Percentiles rank a stretch among this genome's conserved stretches.
Conservation (phyloP, 108 stramenopile species). For the Skeletonema grethae region DNA sequence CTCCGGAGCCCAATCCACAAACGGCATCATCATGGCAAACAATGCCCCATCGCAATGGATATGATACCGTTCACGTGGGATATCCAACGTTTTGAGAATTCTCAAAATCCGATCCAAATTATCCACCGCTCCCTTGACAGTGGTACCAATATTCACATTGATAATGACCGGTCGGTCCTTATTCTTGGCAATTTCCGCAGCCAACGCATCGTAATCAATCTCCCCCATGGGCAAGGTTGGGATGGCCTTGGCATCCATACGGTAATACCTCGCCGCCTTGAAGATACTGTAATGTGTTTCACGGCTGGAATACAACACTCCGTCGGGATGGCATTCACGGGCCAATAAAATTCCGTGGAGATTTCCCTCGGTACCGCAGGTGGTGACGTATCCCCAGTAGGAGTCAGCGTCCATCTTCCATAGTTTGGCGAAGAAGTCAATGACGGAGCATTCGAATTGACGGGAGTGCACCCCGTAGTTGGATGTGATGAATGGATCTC, state of each 20-base stretch:
- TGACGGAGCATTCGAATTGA: conserved; percentile 86
- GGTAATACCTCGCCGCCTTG: conserved; percentile 89
- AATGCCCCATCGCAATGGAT: conserved; percentile 91
- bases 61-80: conserved; percentile 82
- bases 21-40: conserved; percentile 92
- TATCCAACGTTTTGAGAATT: conserved; percentile 67
- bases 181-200: conserved; percentile 69
- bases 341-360: conserved; percentile 86
- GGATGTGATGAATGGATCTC: conserved; percentile 84
- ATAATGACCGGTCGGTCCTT: conserved; percentile 79
- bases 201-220: conserved; percentile 81
- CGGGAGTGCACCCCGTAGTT: conserved; percentile 88
- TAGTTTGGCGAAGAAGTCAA: conserved; percentile 88
- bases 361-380: conserved; percentile 89
- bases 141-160: conserved; percentile 91
- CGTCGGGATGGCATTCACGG: conserved; percentile 86
- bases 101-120: conserved; percentile 86
- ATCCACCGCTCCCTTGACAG: conserved; percentile 91
- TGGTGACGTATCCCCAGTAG: conserved; percentile 92
- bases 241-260: conserved; percentile 85
- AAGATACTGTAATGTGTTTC: conserved; percentile 87
- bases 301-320: conserved; percentile 74
- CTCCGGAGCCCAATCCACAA: conserved; percentile 81
- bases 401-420: conserved; percentile 75
- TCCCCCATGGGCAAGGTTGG: conserved; percentile 90